phyloP scores from a whole-genome alignment of 1,284 basidiomycete genomes.

The Neonothopanus nambi region DNA sequence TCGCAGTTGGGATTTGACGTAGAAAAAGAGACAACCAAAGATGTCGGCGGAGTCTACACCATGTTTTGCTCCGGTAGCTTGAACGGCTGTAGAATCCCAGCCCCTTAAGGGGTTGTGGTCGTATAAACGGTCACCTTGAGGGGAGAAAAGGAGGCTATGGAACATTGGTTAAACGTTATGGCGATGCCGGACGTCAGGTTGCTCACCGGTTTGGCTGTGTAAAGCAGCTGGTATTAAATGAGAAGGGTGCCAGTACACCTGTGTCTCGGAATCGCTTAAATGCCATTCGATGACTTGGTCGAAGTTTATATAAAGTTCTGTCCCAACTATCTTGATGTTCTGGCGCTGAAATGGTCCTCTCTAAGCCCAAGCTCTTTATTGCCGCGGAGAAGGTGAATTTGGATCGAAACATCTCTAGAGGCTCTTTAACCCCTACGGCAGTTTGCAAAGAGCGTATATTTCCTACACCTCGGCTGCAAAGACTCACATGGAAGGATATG shows the following conservation, averaged over 20 bases:
- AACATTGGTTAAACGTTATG: not conserved
- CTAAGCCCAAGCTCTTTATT: conserved; percentile 27
- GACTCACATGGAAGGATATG: conserved; percentile 36
- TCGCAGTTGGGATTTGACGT: conserved; percentile 40
- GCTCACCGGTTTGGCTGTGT: conserved; percentile 40
- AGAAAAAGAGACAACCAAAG: conserved; percentile 45
- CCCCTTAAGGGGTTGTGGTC: conserved; percentile 37
- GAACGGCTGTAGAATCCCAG: conserved; percentile 36
- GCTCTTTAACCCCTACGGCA: conserved; percentile 33
- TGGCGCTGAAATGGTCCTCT: conserved; percentile 28
- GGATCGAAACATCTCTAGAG: conserved; percentile 39
- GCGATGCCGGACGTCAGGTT: too few species aligned
- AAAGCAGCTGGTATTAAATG: conserved; percentile 33
- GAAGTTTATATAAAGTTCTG: conserved; percentile 31
- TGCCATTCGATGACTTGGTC: conserved; percentile 37
- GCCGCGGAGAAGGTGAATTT: conserved; percentile 32
- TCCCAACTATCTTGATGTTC: conserved; percentile 36
- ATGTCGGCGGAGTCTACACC: conserved; percentile 38
- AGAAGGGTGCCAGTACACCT: conserved; percentile 41
- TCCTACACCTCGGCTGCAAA: conserved; percentile 37
- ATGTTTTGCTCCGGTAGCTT: conserved; percentile 30
- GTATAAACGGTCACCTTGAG: conserved; percentile 40
- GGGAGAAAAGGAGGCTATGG: conserved; percentile 37
- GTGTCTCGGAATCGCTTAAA: conserved; percentile 37
- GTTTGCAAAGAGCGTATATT: conserved; percentile 38